Conservation (phyloP, 1,139 yeast species). For the Kodamaea ohmeri region DNA sequence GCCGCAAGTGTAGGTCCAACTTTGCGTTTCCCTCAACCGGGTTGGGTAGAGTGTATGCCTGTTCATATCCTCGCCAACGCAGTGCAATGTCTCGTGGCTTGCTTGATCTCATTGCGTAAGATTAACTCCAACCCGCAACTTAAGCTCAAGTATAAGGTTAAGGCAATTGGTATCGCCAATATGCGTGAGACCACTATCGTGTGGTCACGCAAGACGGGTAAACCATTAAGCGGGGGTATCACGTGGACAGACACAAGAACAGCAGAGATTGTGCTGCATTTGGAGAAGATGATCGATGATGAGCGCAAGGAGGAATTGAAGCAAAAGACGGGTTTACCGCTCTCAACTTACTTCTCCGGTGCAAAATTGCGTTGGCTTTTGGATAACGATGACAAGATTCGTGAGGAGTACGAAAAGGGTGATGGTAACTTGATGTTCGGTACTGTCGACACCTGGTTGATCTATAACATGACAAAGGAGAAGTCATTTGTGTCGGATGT, state of each 20-base stretch:
- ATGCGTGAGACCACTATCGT: slow-evolving; percentile 94
- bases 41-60: slow-evolving; percentile 96
- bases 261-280: slow-evolving; percentile 63
- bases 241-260: slow-evolving; percentile 97
- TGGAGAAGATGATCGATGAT: slow-evolving; percentile 56
- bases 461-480: slow-evolving; percentile 79
- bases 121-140: slow-evolving; percentile 53
- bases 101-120: slow-evolving; percentile 55
- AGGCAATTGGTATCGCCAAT: slow-evolving; percentile 81
- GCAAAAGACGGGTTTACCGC: slow-evolving; percentile 77
- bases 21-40: slow-evolving; percentile 70
- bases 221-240: slow-evolving; percentile 81
- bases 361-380: slow-evolving; percentile 88
- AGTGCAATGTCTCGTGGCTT: slow-evolving; percentile 69
- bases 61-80: slow-evolving; percentile 80
- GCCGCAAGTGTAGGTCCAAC: slow-evolving; percentile 62
- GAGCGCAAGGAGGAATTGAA: slow-evolving; percentile 59
- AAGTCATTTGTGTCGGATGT: slow-evolving; percentile 77
- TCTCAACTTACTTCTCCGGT: slow-evolving; percentile 89
- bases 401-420: slow-evolving; percentile 69
- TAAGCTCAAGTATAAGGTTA: slow-evolving; percentile 53
- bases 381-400: slow-evolving; percentile 71
- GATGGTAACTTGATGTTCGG: slow-evolving; percentile 82
- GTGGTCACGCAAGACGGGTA: slow-evolving; percentile 84
- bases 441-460: slow-evolving; percentile 92